Evolutionary conservation across 1,284 basidiomycete species (phyloP).

Genomic region (Cutaneotrichosporon sp.): DNA sequence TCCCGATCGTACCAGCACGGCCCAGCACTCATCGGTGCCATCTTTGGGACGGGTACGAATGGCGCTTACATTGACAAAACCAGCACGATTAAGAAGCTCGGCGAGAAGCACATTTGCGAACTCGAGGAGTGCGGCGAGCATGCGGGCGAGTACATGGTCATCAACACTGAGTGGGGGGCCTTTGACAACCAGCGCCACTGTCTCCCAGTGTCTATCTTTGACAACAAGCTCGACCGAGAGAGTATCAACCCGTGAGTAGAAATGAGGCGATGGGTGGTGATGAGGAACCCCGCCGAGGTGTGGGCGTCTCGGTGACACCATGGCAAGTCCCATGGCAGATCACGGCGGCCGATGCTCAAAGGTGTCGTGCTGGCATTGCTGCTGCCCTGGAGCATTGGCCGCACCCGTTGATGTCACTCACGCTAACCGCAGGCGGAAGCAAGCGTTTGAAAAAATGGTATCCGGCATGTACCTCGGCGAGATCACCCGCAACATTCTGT

Average conservation of each 20-base stretch:
- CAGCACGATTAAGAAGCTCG: slow-evolving; percentile 75
- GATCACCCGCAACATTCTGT: slow-evolving; percentile 76
- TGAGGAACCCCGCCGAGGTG: too few relatives aligned
- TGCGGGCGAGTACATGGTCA: slow-evolving; percentile 73
- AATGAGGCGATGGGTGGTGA: too few relatives aligned
- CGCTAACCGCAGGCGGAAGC: slow-evolving; percentile 56
- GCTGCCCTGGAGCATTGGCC: too few relatives aligned
- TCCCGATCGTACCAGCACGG: slow-evolving; percentile 88
- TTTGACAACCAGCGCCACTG: slow-evolving; percentile 85
- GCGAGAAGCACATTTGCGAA: slow-evolving; percentile 56
- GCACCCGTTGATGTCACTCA: too few relatives aligned
- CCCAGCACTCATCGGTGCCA: slow-evolving; percentile 77
- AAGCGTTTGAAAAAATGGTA: slow-evolving; percentile 97
- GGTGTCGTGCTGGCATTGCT: too few relatives aligned
- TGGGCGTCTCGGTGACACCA: too few relatives aligned
- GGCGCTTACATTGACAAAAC: slow-evolving; percentile 92
- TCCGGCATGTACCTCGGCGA: slow-evolving; percentile 99
- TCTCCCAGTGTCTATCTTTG: slow-evolving; percentile 85
- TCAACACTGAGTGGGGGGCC: slow-evolving; percentile 97
- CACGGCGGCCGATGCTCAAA: too few relatives aligned
- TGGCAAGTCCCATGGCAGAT: too few relatives aligned
- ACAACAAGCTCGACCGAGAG: slow-evolving; percentile 86
- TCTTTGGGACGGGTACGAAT: slow-evolving; percentile 98
- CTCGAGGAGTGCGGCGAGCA: slow-evolving; percentile 44
- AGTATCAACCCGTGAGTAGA: slow-evolving; percentile 81